Evolutionary conservation across 495 filamentous ascomycete species (phyloP).

Genomic region (Choiromyces venosus): DNA sequence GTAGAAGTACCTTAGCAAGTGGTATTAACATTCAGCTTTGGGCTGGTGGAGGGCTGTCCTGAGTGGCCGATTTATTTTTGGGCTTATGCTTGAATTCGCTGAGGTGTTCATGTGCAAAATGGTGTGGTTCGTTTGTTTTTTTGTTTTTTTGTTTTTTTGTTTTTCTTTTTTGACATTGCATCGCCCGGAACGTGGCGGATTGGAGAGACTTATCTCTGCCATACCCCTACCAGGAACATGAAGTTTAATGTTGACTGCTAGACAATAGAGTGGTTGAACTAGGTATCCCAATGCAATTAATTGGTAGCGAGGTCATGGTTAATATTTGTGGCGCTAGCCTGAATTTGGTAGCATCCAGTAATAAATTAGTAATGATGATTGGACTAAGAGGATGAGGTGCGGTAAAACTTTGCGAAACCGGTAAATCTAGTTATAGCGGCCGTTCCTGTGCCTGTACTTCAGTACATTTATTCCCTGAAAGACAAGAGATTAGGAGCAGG

Average conservation of each 20-base stretch:
- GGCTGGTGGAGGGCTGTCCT: not conserved
- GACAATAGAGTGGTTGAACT: too few species aligned
- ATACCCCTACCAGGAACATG: not conserved
- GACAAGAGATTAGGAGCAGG: too few species aligned
- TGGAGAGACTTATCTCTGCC: not conserved
- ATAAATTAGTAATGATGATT: not conserved
- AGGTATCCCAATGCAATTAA: not conserved
- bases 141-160: not conserved
- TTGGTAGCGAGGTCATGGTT: not conserved
- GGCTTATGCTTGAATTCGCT: not conserved
- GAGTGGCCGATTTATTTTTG: not conserved
- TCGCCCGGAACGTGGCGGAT: not conserved
- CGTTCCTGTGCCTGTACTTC: not conserved
- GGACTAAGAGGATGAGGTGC: not conserved
- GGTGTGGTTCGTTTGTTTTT: slow-evolving; percentile 1
- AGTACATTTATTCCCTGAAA: not conserved
- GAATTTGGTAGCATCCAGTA: slow-evolving; percentile 1
- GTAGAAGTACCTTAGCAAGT: not conserved
- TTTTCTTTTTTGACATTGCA: not conserved
- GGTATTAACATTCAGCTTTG: not conserved
- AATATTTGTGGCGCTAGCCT: slow-evolving; percentile 2
- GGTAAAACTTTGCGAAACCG: not conserved
- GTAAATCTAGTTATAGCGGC: not conserved
- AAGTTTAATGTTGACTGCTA: not conserved
- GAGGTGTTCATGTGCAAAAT: not conserved